These are phyloP conservation scores for Nannochloris sp. DNA, from an alignment of 139 green algal genomes.

Conservation along the genomic window DNA sequence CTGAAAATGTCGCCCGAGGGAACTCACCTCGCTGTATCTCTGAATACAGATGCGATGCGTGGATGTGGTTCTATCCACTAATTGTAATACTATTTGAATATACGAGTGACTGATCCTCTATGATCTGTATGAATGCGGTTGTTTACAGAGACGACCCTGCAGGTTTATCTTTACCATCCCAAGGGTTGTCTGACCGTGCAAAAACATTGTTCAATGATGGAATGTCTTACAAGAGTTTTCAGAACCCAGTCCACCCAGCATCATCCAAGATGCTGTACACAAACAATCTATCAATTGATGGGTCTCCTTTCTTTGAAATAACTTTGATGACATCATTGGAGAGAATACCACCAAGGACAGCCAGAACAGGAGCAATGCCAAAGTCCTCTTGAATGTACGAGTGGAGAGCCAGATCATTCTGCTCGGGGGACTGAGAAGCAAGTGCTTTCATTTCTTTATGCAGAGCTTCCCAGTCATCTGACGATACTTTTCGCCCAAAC, in stretches of 20 bases:
- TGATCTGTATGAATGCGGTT: too few species aligned
- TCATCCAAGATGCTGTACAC: conserved; percentile 55
- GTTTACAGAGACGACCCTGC: too few species aligned
- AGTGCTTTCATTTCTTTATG: too few species aligned
- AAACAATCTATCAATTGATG: conserved; percentile 77
- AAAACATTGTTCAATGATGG: background rate
- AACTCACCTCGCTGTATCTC: too few species aligned
- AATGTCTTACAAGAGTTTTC: background rate
- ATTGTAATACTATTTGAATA: too few species aligned
- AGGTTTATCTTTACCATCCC: too few species aligned
- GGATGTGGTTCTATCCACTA: too few species aligned
- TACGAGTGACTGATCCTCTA: too few species aligned
- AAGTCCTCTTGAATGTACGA: conserved; percentile 5
- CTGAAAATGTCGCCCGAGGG: too few species aligned
- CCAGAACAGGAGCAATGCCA: conserved; percentile 55
- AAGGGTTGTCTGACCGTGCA: background rate
- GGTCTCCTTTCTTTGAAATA: conserved; percentile 56
- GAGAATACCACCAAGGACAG: conserved; percentile 75
- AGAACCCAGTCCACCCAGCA: conserved; percentile 38
- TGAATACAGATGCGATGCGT: too few species aligned
- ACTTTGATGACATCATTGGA: conserved; percentile 79
- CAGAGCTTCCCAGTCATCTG: too few species aligned
- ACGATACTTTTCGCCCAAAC: background rate
- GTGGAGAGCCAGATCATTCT: conserved; percentile 5
- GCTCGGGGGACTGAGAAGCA: too few species aligned